Base-by-base conservation (phyloP, 441 rosid genomes). In the Raphanus hybrid region DNA sequence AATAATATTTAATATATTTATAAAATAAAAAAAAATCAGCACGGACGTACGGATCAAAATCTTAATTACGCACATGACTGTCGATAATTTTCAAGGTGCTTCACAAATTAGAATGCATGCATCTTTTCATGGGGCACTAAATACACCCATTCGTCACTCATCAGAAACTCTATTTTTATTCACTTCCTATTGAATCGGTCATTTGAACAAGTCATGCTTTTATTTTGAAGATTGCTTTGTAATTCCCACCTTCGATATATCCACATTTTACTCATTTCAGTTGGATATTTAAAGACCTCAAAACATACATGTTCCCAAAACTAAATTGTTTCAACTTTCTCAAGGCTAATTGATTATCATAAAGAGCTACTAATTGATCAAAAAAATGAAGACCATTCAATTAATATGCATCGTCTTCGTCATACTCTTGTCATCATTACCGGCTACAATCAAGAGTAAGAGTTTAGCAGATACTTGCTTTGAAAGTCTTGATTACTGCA, bases 141-240 rank as follows among this genome's bases (percentile, higher is more conserved):
- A 50, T 50, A 52, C 9, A 52, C 58, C 20, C 15, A 52, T 2
- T 14, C 57, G 1, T 50, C 57, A 50, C 58, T 52, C 20, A 54
- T 54, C 23, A 54, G 1, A 16, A 54, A 54, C 59, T 54, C 23
- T 37, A 4, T 9, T 6, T 10, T 16, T 14, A 5, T 37, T 10
- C 1, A 37, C 15, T 18, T 57, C 61, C 61, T 57, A 57, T 57
- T 20, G 61, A 57, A 57, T 57, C 29, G 61, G 61, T 57, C 61
- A 20, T 57, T 8, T 57, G 61, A 57, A 20, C 29, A 57, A 57
- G 29, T 57, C 29, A 57, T 57, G 12, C 3, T 18, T 57, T 20
- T 18, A 20, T 57, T 57, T 57, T 20, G 32, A 57, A 18, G 29
- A 57, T 57, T 57, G n/a, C 32, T 9, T 16, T 16, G 60, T 55